Evolutionary conservation across 1,284 basidiomycete species (phyloP), one percentile per base, ranked within the genome.

Genomic region (Puccinia coronata): DNA sequence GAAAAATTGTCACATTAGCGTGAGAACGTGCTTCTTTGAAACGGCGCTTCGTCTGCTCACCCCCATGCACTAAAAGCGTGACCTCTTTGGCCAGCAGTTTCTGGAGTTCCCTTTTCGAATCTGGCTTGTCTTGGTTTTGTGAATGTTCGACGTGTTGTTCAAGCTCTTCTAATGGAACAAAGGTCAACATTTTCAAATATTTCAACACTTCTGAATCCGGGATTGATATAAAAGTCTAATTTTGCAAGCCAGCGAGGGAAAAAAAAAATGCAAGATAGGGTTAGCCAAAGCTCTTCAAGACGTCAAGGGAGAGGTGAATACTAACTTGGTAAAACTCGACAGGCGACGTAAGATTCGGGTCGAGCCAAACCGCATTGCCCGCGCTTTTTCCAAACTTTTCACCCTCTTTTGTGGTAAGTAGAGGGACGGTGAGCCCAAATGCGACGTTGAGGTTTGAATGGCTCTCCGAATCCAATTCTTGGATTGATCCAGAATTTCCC

Each of bases 311-410:
- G 57, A 67, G n/a, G 6, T 16, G 11, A 63, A 47, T 67, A 6
- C 39, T 31, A 67, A 93, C 95, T 88, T 97, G 95, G 84, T 96
- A 97, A 84, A 98, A 94, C 83, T 96, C 94, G 83, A 93, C 92
- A 14, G 92, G 89, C 83, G 91, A 92, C 0, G 95, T 97, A 84
- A 93, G 86, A 2, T 86, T 84, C 36, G 89, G 87, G 84, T 96
- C 91, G 51, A 98, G 87, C 93, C 96, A 98, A 0, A 99, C 88
- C 0, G 97, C 96, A 85, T 98, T 99, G 0, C 96, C 96, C 0
- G 94, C 93, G 83, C 92, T 94, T 89, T 99, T 99, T 18, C 97
- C 97, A 86, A 99, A 97, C 88, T 99, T 99, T 84, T 94, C 93
- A 1, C 97, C 97, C 0, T 89, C 89, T 0, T 92, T 88, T 0